phyloP scores from a whole-genome alignment of 805 yeast genomes.

The Metschnikowia henanensis region DNA sequence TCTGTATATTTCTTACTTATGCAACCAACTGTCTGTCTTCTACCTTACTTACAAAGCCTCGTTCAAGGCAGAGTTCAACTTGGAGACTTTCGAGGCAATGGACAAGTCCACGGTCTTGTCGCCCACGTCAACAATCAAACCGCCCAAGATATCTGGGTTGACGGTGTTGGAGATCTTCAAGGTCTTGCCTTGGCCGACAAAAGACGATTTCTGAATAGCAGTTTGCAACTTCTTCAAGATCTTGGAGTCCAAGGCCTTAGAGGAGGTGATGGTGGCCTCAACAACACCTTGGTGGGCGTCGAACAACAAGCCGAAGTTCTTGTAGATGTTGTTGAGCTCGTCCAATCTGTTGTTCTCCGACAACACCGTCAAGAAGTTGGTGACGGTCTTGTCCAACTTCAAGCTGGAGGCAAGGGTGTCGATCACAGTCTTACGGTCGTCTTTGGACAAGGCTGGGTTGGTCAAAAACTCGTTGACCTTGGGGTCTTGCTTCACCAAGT shows the following conservation, averaged over 20 bases:
- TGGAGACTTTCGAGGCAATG: slow-evolving; percentile 78
- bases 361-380: slow-evolving; percentile 79
- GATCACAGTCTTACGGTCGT: slow-evolving; percentile 73
- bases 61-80: slow-evolving; percentile 82
- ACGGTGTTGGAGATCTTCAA: slow-evolving; percentile 81
- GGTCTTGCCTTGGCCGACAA: slow-evolving; percentile 84
- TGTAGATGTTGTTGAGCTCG: slow-evolving; percentile 61
- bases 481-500: slow-evolving; percentile 58
- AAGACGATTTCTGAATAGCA: slow-evolving; percentile 73
- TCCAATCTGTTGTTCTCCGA: slow-evolving; percentile 94
- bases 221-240: slow-evolving; percentile 74
- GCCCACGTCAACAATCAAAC: slow-evolving; percentile 92
- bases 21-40: slow-evolving; percentile 4
- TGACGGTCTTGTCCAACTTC: slow-evolving; percentile 64
- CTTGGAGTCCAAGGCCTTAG: slow-evolving; percentile 80
- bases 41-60: slow-evolving; percentile 67
- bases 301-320: slow-evolving; percentile 72
- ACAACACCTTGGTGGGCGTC: slow-evolving; percentile 91
- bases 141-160: slow-evolving; percentile 92
- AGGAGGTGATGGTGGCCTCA: slow-evolving; percentile 90
- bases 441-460: slow-evolving; percentile 81
- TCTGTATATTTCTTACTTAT: slow-evolving; percentile 7
- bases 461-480: slow-evolving; percentile 60
- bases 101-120: slow-evolving; percentile 96
- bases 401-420: slow-evolving; percentile 50